Evolutionary conservation across 2,329 filamentous ascomycete genomes (phyloP).

Genomic region (Colletotrichum brevisporum): DNA sequence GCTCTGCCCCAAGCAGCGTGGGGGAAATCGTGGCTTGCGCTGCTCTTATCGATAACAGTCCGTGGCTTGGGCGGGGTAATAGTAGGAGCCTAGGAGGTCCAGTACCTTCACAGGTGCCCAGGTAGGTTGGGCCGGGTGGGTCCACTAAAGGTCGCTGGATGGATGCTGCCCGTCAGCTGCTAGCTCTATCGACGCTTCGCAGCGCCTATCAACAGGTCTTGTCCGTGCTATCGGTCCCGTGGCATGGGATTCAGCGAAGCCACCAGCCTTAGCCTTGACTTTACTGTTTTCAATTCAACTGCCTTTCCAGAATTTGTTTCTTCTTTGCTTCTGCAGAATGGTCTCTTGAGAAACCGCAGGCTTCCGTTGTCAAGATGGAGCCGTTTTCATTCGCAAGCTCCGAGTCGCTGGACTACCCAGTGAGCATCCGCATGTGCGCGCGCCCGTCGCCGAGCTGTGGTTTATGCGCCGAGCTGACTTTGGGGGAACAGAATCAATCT

Average conservation of each 20-base stretch:
- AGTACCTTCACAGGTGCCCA: too few species aligned
- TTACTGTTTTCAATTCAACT: neutral
- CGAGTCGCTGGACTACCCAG: constrained; percentile 82
- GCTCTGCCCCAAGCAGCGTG: constrained; percentile 4
- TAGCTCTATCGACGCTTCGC: neutral
- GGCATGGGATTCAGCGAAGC: constrained; percentile 1
- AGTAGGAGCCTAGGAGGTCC: too few species aligned
- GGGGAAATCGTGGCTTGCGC: constrained; percentile 21
- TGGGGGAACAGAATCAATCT: constrained; percentile 59
- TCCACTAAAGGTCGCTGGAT: constrained; percentile 2
- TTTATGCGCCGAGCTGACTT: neutral
- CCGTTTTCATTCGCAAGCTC: constrained; percentile 96
- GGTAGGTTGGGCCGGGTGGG: too few species aligned
- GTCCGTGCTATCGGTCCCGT: constrained; percentile 14
- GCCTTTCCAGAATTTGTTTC: neutral
- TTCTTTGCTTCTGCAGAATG: constrained; percentile 24
- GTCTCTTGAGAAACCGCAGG: constrained; percentile 15
- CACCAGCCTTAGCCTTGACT: neutral
- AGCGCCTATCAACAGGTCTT: neutral
- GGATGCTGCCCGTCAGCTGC: constrained; percentile 22
- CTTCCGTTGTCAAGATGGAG: constrained; percentile 74
- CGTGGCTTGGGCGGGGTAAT: constrained; percentile 29
- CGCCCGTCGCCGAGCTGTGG: too few species aligned
- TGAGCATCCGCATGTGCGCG: constrained; percentile 75
- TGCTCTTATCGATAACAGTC: constrained; percentile 21